Base-by-base conservation (phyloP, 768 basidiomycete species). In the Podaxis sp. region DNA sequence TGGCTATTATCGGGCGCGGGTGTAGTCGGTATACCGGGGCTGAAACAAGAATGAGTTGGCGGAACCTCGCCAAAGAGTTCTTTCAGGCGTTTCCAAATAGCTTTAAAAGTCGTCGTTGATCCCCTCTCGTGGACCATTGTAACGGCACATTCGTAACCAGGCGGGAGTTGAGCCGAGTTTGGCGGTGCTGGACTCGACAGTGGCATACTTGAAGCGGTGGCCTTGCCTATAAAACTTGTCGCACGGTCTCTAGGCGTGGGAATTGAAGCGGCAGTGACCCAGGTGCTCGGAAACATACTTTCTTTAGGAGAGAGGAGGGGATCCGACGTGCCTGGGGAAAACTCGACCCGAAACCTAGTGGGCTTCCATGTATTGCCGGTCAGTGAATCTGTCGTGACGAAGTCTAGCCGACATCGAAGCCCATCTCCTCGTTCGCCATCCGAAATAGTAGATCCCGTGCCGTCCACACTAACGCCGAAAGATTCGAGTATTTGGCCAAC, bases 101-200 rank as follows among this genome's bases (percentile, higher is more conserved):
- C 77, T 73, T 87, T 89, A 79, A 97, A 96, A 51, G 91, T 88
- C 59, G 93, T 89, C 70, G 90, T 82, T 5, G 94, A 92, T 25
- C 96, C 96, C 74, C 94, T 97, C 79, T 97, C 95, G 66, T 92
- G 88, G 24, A 91, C 82, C 67, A 98, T 76, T 59, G 87, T 86
- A 64, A 96, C 83, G 47, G 85, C 86, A 47, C 90, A 91, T 59
- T 70, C 64, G 66, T 76, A 77, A 1, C 77, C 80, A 12, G 72
- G 70, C 12, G 80, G 78, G 46, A 77, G 59, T 33, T 60, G 61
- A 36, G 61, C 24, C 11, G 58, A 52, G n/a, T 57, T 40, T 41
- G 47, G 29, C 8, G 55, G 64, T 9, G 36, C 57, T 12, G 70
- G 70, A 43, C 70, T 68, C 9, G 66, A 66, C 29, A 71, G 55